Evolutionary conservation across 2,329 filamentous ascomycete species (phyloP).

Genomic region (Fusarium protoensiforme): DNA sequence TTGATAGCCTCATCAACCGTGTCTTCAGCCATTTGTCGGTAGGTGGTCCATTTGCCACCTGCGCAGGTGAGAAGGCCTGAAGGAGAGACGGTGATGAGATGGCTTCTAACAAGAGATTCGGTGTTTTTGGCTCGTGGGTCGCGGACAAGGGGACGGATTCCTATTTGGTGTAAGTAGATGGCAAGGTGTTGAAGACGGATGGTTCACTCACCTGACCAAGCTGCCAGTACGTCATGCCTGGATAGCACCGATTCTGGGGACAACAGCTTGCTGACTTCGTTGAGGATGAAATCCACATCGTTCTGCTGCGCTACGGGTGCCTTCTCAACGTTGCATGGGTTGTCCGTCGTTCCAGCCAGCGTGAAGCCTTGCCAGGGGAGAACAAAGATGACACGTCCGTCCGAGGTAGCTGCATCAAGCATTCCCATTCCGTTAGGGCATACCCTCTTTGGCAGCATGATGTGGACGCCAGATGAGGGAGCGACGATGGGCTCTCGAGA

Average conservation of each 20-base stretch:
- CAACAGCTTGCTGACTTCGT: conserved; percentile 80
- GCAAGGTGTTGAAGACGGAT: accelerated
- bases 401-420: conserved; percentile 81
- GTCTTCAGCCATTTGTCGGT: conserved; percentile 89
- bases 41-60: conserved; percentile 90
- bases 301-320: conserved; percentile 80
- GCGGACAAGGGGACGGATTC: conserved; percentile 81
- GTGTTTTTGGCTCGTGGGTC: conserved; percentile 86
- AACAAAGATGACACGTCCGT: conserved; percentile 90
- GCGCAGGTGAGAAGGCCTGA: conserved; percentile 84
- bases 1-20: conserved; percentile 82
- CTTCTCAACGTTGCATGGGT: conserved; percentile 73
- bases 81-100: conserved; percentile 79
- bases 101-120: conserved; percentile 84
- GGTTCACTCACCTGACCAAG: conserved; percentile 75
- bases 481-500: conserved; percentile 77
- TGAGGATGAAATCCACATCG: conserved; percentile 85
- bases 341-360: conserved; percentile 85
- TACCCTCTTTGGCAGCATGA: conserved; percentile 83
- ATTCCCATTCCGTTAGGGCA: conserved; percentile 84
- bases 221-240: conserved; percentile 79
- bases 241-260: conserved; percentile 80
- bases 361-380: conserved; percentile 89
- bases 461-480: conserved; percentile 83
- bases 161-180: conserved; percentile 42